These are phyloP conservation scores for Paragyromitra xinjiangensis DNA, from an alignment of 495 filamentous ascomycete genomes.

Conservation along the genomic window DNA sequence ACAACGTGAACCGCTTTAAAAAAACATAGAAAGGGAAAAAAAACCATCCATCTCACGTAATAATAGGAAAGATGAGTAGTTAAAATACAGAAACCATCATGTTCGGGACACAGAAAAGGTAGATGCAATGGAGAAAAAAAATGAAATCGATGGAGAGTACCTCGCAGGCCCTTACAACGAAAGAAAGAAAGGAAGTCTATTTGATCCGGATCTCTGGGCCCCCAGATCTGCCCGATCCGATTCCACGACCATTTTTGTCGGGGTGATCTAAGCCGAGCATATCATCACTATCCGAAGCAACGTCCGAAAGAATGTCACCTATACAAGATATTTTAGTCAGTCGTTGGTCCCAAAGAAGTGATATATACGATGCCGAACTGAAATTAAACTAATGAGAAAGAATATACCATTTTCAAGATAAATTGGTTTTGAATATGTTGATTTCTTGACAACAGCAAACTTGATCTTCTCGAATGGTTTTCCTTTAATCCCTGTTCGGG, in stretches of 20 bases:
- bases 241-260: slow-evolving; percentile 66
- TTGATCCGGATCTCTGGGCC: slow-evolving; percentile 56
- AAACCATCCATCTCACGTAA: slow-evolving; percentile 11
- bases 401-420: slow-evolving; percentile 88
- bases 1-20: slow-evolving; percentile 36
- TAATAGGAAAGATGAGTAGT: slow-evolving; percentile 31
- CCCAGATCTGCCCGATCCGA: slow-evolving; percentile 48
- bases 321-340: slow-evolving; percentile 50
- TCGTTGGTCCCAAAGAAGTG: not conserved
- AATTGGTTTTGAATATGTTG: slow-evolving; percentile 73
- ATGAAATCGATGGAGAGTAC: not conserved
- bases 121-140: slow-evolving; percentile 15
- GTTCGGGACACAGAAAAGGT: slow-evolving; percentile 15
- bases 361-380: not conserved
- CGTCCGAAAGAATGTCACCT: slow-evolving; percentile 87
- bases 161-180: not conserved
- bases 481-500: slow-evolving; percentile 91
- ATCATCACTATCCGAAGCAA: slow-evolving; percentile 75
- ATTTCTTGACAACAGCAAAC: slow-evolving; percentile 81
- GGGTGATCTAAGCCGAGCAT: slow-evolving; percentile 88
- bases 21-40: not conserved
- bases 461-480: slow-evolving; percentile 99
- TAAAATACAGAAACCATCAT: slow-evolving; percentile 49
- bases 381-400: not conserved
- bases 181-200: slow-evolving; percentile 40